These are phyloP conservation scores for Poteriospumella lacustris DNA, from an alignment of 108 stramenopile species.

Conservation along the genomic window DNA sequence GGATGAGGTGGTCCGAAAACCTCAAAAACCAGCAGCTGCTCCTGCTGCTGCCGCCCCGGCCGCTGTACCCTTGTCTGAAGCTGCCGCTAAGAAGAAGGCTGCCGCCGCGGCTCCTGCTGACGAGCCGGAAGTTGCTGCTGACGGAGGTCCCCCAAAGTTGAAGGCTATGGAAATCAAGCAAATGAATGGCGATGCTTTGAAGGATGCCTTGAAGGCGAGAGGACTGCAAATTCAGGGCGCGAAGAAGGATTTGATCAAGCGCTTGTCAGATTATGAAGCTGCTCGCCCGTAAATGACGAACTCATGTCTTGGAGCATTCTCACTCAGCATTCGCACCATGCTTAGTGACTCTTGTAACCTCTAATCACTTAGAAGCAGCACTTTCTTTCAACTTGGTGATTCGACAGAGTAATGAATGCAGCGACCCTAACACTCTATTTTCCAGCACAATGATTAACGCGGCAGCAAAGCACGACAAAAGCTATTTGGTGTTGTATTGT, in stretches of 20 bases:
- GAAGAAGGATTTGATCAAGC: conserved; percentile 20
- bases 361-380: too few species aligned
- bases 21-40: neutral
- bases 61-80: too few species aligned
- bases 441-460: too few species aligned
- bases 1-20: neutral
- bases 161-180: conserved; percentile 23
- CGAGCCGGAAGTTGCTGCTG: neutral
- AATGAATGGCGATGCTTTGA: conserved; percentile 15
- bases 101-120: neutral
- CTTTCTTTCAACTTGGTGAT: too few species aligned
- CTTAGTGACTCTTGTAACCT: too few species aligned
- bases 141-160: neutral
- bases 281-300: too few species aligned
- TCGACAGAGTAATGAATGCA: too few species aligned
- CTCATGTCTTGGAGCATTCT: too few species aligned
- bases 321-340: too few species aligned
- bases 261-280: conserved; percentile 1
- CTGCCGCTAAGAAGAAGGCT: conserved; percentile 21
- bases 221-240: conserved; percentile 11
- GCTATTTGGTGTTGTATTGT: too few species aligned
- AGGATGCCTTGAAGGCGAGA: conserved; percentile 9
- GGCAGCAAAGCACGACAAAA: too few species aligned
- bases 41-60: neutral
- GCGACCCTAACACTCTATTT: too few species aligned